Conservation (phyloP, 768 basidiomycete genomes). For the Serpula lacrymans region DNA sequence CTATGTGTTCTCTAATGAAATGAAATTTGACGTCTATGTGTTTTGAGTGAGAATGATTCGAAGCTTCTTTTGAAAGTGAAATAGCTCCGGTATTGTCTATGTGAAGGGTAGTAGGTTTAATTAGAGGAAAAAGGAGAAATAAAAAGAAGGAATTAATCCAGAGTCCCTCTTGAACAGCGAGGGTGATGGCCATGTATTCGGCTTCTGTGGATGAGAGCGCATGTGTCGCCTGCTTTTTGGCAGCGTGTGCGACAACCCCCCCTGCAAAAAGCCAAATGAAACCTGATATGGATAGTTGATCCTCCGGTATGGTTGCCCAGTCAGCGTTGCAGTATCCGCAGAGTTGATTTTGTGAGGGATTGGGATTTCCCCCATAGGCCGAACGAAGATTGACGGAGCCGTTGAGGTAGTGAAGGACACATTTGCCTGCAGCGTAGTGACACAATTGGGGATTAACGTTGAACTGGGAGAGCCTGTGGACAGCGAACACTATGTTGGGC, state of each 20-base stretch:
- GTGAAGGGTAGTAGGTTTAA: neutral
- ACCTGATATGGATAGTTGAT: conserved; percentile 14
- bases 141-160: neutral
- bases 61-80: neutral
- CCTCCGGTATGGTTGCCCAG: conserved; percentile 7
- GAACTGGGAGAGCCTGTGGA: conserved; percentile 27
- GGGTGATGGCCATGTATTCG: conserved; percentile 29
- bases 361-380: conserved; percentile 4
- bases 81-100: neutral
- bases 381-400: conserved; percentile 15
- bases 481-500: conserved; percentile 33
- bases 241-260: conserved; percentile 27
- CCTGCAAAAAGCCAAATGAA: conserved; percentile 21
- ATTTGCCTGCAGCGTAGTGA: conserved; percentile 22
- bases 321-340: conserved; percentile 12
- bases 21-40: neutral
- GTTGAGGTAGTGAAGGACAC: conserved; percentile 24
- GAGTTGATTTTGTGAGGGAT: neutral
- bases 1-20: neutral
- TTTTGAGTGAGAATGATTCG: neutral
- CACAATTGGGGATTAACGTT: conserved; percentile 19
- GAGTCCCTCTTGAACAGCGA: conserved; percentile 12
- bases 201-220: conserved; percentile 31
- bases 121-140: neutral
- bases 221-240: conserved; percentile 26